These are phyloP conservation scores for Paecilomyces sp. DNA, from an alignment of 2,329 filamentous ascomycete species.

Conservation along the genomic window DNA sequence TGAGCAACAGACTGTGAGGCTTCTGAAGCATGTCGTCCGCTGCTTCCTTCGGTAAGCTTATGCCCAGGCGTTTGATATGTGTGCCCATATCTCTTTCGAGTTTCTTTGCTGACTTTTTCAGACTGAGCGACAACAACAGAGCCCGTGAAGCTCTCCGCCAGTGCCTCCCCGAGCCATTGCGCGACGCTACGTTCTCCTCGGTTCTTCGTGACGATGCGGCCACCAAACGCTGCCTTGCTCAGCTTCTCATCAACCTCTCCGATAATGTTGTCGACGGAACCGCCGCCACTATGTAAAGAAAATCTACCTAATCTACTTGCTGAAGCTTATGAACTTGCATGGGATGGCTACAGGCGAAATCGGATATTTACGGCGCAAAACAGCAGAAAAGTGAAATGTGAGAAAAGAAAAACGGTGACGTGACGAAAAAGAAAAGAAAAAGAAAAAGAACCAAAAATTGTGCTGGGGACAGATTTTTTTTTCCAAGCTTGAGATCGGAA, in stretches of 20 bases:
- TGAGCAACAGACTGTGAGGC: slow-evolving; percentile 89
- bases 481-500: slow-evolving; percentile 2
- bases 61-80: neutral
- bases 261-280: slow-evolving; percentile 65
- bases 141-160: slow-evolving; percentile 91
- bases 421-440: slow-evolving; percentile 4
- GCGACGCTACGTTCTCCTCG: slow-evolving; percentile 93
- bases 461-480: slow-evolving; percentile 3
- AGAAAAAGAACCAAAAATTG: slow-evolving; percentile 1
- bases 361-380: slow-evolving; percentile 31
- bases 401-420: slow-evolving; percentile 6
- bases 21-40: slow-evolving; percentile 94
- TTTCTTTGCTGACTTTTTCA: slow-evolving; percentile 29
- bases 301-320: slow-evolving; percentile 20
- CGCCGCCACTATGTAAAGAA: slow-evolving; percentile 31
- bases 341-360: slow-evolving; percentile 34
- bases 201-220: slow-evolving; percentile 95
- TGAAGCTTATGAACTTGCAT: slow-evolving; percentile 34
- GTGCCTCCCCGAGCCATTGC: slow-evolving; percentile 95
- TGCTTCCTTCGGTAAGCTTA: slow-evolving; percentile 80
- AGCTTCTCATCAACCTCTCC: slow-evolving; percentile 91
- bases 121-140: slow-evolving; percentile 90
- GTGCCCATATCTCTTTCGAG: neutral
- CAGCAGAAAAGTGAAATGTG: slow-evolving; percentile 4
- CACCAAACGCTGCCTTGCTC: slow-evolving; percentile 94